A percentile compares a stretch with the other conserved stretches of the same genome.
Evolutionary conservation across 106 monocot species (phyloP).

Genomic region (Apostasia ramifera): DNA sequence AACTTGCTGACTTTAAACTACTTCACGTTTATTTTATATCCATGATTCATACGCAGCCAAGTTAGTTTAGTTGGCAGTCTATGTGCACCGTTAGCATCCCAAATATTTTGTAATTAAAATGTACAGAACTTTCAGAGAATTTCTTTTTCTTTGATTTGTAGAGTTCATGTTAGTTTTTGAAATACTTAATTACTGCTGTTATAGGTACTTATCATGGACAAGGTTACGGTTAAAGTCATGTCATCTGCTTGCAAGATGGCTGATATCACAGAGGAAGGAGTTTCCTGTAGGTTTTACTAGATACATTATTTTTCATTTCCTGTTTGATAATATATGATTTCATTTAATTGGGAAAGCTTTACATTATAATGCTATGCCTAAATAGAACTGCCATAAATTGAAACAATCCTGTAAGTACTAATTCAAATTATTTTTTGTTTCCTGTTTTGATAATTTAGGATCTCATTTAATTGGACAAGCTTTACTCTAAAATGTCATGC

Average conservation of each 20-base stretch:
- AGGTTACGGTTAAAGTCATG: constrained; percentile 85
- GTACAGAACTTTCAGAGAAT: background rate
- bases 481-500: no score
- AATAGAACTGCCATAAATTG: no score
- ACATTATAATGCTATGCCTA: no score
- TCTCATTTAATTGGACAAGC: background rate
- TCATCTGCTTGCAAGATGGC: constrained; percentile 98
- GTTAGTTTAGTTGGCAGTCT: no score
- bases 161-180: background rate
- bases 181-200: background rate
- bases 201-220: constrained; percentile 95
- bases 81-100: background rate
- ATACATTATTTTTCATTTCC: background rate
- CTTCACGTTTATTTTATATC: no score
- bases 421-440: background rate
- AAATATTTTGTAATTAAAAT: background rate
- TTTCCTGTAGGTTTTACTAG: constrained; percentile 66
- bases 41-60: no score
- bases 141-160: background rate
- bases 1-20: no score
- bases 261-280: constrained; percentile 87
- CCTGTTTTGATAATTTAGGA: background rate
- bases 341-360: no score
- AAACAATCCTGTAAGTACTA: no score
- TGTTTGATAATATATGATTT: background rate